Evolutionary conservation across 2,329 filamentous ascomycete genomes (phyloP), one percentile per base, ranked within the genome.

Genomic region (Clarireedia paspali): DNA sequence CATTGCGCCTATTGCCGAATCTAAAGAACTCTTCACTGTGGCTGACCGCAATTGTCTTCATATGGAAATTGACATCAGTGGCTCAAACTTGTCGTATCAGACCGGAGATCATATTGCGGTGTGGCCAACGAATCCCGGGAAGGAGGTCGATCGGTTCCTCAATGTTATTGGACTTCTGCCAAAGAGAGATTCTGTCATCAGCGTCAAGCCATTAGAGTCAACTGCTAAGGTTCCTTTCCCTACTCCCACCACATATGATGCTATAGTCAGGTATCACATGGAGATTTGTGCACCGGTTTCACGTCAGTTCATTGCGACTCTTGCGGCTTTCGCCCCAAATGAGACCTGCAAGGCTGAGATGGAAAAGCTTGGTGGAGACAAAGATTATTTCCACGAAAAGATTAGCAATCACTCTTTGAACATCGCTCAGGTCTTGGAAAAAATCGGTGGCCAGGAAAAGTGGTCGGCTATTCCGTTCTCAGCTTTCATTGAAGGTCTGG

Each of bases 151-250:
- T 67, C 84, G 90, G 53, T 91, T 99, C 74, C 76, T 99, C 62
- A 79, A 84, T 64, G 80, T 94, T 54, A 80, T 95, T 62, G 90
- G 83, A 60, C 81, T 96, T 42, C 74, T 77, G 50, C 78, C 84
- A 26, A 95, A 96, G 77, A 84, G 87, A 59, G 75, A 96, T 72
- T 79, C 79, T 1, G 92, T 97, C 56, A 85, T 99, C 71, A 84
- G 82, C 61, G 85, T 99, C 71, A 96, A 95, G 76, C 85, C 89
- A 57, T 82, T 96, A 42, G 95, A 99, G 73, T 85, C 91, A 45
- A 97, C 94, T 7, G 91, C 94, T 64, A 97, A 96, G 76, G 91
- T 99, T 47, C 94, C 94, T 6, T 97, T 99, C 77, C 95, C 95
- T 17, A 91, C 91, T 5, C 94, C 94, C 6, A 97, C 94, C 15